Evolutionary conservation across 768 basidiomycete species (phyloP).

Genomic region (Clavaria fumosa): DNA sequence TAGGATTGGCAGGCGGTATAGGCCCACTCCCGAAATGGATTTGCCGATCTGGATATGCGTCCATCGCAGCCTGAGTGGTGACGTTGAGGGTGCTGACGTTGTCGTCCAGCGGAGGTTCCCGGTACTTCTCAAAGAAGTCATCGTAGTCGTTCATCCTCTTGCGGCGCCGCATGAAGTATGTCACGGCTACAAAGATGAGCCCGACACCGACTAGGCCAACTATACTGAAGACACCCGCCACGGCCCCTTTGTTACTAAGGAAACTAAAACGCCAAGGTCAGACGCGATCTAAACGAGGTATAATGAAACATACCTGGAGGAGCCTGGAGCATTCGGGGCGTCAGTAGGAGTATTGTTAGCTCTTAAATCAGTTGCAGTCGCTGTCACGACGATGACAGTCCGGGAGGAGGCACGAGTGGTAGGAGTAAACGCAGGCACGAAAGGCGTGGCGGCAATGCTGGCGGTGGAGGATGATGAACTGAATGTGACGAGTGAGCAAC

Average conservation of each 20-base stretch:
- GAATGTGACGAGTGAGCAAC: no score
- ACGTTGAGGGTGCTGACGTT: constrained; percentile 5
- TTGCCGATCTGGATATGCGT: constrained; percentile 9
- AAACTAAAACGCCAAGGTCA: no score
- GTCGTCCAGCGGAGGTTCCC: not conserved
- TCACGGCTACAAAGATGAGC: constrained; percentile 10
- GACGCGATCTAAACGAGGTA: no score
- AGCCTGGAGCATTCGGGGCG: no score
- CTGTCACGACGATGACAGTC: no score
- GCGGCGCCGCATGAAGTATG: constrained; percentile 7
- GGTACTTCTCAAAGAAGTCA: constrained; percentile 5
- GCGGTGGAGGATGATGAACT: no score
- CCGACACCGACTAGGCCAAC: constrained; percentile 23
- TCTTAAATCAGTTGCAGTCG: no score
- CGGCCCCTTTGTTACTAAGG: constrained; percentile 30
- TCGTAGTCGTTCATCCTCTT: constrained; percentile 1
- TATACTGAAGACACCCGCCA: constrained; percentile 30
- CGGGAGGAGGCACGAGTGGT: no score
- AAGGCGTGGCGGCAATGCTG: no score
- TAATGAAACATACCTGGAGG: no score
- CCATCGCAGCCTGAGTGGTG: constrained; percentile 1
- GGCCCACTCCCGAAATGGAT: constrained; percentile 4
- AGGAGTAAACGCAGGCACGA: no score
- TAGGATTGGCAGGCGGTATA: not conserved
- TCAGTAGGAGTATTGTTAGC: no score